Evolutionary conservation across 495 filamentous ascomycete species (phyloP).

Genomic region (Hypoxylon trugodes): DNA sequence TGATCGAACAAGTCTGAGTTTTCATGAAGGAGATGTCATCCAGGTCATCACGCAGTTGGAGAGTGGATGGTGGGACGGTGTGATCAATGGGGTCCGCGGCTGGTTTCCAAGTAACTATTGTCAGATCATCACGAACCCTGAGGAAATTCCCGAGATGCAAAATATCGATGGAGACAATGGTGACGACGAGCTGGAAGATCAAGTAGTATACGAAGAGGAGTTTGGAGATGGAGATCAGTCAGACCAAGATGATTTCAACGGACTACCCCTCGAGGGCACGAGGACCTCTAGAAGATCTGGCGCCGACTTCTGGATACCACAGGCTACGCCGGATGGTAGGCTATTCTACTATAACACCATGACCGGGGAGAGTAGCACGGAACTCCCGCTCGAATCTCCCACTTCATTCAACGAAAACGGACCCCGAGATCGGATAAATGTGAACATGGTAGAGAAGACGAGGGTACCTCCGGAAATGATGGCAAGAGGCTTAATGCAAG

Average conservation of each 20-base stretch:
- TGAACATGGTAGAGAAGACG: conserved; percentile 88
- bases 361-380: conserved; percentile 91
- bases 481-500: conserved; percentile 81
- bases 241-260: conserved; percentile 66
- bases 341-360: conserved; percentile 98
- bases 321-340: conserved; percentile 91
- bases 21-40: conserved; percentile 93
- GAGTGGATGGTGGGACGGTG: conserved; percentile 99
- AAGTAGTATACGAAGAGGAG: conserved; percentile 52
- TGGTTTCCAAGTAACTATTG: conserved; percentile 99
- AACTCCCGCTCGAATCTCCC: conserved; percentile 91
- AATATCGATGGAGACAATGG: conserved; percentile 75
- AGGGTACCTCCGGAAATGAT: conserved; percentile 92
- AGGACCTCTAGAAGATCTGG: conserved; percentile 78
- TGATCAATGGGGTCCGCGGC: conserved; percentile 89
- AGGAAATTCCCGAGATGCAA: conserved; percentile 67
- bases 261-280: conserved; percentile 73
- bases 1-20: conserved; percentile 95
- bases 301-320: conserved; percentile 97
- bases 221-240: conserved; percentile 70
- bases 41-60: conserved; percentile 97
- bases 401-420: conserved; percentile 81
- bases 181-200: conserved; percentile 71
- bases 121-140: conserved; percentile 76
- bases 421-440: conserved; percentile 84